These are phyloP conservation scores for Cladophialophora bantiana DNA, from an alignment of 2,329 filamentous ascomycete species.

Conservation along the genomic window DNA sequence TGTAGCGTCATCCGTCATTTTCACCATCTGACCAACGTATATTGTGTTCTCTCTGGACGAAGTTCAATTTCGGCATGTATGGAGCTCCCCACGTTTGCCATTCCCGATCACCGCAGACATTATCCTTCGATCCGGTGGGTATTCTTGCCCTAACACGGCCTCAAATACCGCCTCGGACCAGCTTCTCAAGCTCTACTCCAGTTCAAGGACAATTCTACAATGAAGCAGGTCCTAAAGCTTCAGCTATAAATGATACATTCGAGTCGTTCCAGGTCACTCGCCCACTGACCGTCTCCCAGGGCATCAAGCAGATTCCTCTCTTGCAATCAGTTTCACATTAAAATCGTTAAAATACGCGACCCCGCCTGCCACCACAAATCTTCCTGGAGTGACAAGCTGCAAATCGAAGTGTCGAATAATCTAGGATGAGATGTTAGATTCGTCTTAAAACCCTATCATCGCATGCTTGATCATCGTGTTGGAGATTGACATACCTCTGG, in stretches of 20 bases:
- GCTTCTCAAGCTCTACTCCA: not conserved
- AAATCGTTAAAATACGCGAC: slow-evolving; percentile 12
- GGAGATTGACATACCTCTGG: slow-evolving; percentile 10
- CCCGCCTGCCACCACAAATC: slow-evolving; percentile 12
- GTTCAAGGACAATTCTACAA: not conserved
- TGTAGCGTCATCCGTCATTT: no score
- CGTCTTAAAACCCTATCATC: not conserved
- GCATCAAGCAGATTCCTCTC: not conserved
- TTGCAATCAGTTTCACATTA: not conserved
- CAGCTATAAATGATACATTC: not conserved
- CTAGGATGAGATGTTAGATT: not conserved
- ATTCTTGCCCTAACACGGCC: not conserved
- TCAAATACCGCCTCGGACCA: not conserved
- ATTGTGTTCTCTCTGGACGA: no score
- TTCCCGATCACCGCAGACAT: no score
- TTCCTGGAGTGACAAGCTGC: not conserved
- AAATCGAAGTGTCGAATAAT: slow-evolving; percentile 12
- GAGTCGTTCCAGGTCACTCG: not conserved
- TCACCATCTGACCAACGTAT: no score
- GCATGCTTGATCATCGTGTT: not conserved
- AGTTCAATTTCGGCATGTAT: no score
- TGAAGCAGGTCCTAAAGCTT: not conserved
- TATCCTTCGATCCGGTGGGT: no score
- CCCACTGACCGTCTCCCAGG: not conserved
- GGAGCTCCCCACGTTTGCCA: no score